These are phyloP conservation scores for Chrysosporium queenslandicum DNA, from an alignment of 2,329 filamentous ascomycete genomes.

Conservation along the genomic window DNA sequence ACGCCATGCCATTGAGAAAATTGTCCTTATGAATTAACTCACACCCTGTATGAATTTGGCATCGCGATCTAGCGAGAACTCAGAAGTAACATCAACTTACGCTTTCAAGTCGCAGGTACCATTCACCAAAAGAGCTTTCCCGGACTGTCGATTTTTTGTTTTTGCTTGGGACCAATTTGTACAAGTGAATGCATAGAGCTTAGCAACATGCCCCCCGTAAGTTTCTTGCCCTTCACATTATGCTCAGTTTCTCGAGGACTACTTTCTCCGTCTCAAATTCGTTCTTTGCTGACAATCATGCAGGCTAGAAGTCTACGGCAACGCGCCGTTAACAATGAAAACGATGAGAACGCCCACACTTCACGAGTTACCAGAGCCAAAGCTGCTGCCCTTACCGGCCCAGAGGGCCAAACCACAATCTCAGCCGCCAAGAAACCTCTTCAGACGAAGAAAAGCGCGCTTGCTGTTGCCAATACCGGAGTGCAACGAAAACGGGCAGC, in stretches of 20 bases:
- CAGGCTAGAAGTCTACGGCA: constrained; percentile 62
- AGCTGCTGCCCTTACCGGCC: constrained; percentile 55
- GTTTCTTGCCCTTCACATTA: constrained; percentile 23
- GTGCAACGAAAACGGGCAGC: constrained; percentile 66
- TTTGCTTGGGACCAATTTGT: background rate
- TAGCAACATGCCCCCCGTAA: constrained; percentile 48
- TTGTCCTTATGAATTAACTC: background rate
- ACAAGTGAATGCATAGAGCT: constrained; percentile 8
- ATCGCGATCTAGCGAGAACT: background rate
- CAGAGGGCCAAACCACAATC: constrained; percentile 44
- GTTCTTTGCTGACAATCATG: constrained; percentile 34
- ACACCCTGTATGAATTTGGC: background rate
- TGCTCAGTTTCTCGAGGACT: background rate
- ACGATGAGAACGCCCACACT: constrained; percentile 74
- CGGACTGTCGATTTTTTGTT: background rate
- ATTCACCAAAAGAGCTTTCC: background rate
- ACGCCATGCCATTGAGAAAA: background rate
- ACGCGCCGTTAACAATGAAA: constrained; percentile 77
- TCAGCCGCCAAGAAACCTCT: constrained; percentile 54
- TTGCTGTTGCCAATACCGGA: constrained; percentile 40
- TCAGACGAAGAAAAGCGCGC: constrained; percentile 57
- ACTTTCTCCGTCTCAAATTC: constrained; percentile 8
- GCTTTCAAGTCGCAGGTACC: background rate
- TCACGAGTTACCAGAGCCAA: constrained; percentile 90
- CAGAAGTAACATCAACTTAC: background rate